These are phyloP conservation scores for Claviceps sorghi DNA, from an alignment of 2,329 filamentous ascomycete genomes.

Conservation along the genomic window DNA sequence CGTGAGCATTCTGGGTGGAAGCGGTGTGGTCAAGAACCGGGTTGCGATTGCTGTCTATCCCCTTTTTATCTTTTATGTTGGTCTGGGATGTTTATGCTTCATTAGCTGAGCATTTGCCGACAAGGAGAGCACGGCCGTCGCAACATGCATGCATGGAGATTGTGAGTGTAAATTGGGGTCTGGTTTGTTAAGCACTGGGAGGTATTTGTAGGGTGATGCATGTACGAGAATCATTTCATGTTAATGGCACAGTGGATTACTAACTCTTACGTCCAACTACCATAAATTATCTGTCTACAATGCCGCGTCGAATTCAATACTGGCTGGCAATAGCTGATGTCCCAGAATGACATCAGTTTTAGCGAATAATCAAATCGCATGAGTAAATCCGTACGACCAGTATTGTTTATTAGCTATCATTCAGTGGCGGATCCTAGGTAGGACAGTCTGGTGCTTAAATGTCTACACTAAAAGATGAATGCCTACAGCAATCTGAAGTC, in stretches of 20 bases:
- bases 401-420: no score
- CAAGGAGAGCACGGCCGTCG: background rate
- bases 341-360: no score
- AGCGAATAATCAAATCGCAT: no score
- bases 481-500: no score
- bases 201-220: background rate
- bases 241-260: background rate
- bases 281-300: no score
- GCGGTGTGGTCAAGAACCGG: conserved; percentile 86
- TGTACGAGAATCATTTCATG: background rate
- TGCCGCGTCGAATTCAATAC: no score
- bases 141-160: background rate
- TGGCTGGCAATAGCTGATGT: no score
- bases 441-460: no score
- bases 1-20: conserved; percentile 88
- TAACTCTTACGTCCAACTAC: no score
- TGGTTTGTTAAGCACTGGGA: background rate
- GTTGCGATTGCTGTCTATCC: conserved; percentile 91
- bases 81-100: conserved; percentile 87
- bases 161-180: background rate
- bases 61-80: conserved; percentile 86
- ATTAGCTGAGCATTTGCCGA: conserved; percentile 52
- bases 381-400: no score
- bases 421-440: no score
- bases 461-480: no score